Conservation (phyloP, 2,329 filamentous ascomycete species). For the Diaporthe velutina region DNA sequence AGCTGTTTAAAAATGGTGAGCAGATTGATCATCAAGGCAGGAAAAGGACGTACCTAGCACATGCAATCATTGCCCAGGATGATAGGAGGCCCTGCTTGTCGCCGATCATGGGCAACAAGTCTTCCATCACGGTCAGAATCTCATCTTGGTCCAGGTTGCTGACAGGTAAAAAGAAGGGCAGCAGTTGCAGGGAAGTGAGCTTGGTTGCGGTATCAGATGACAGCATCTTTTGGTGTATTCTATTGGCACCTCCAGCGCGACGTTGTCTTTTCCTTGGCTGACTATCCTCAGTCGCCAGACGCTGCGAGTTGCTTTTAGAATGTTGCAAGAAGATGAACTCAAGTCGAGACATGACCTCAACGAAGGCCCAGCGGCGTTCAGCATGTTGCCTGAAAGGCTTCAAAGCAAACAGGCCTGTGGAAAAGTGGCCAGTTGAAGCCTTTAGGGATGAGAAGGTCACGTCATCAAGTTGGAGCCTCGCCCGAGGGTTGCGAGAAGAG, state of each 20-base stretch:
- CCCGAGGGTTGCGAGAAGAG: slow-evolving; percentile 75
- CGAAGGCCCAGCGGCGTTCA: slow-evolving; percentile 71
- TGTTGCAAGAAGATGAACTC: slow-evolving; percentile 60
- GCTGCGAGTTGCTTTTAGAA: slow-evolving; percentile 44
- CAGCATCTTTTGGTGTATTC: slow-evolving; percentile 63
- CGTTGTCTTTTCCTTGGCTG: slow-evolving; percentile 68
- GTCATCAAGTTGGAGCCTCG: slow-evolving; percentile 84
- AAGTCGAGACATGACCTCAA: slow-evolving; percentile 70
- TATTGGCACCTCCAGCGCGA: slow-evolving; percentile 55
- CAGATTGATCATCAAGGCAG: background rate
- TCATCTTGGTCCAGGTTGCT: slow-evolving; percentile 62
- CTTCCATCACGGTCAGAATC: slow-evolving; percentile 67
- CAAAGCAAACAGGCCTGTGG: slow-evolving; percentile 65
- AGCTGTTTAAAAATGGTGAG: slow-evolving; percentile 50
- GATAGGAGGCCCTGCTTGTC: slow-evolving; percentile 77
- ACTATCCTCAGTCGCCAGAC: slow-evolving; percentile 52
- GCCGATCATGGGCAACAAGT: slow-evolving; percentile 69
- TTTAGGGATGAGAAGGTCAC: slow-evolving; percentile 68
- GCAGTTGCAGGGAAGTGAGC: slow-evolving; percentile 67
- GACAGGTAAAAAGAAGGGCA: slow-evolving; percentile 68
- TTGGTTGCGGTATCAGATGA: slow-evolving; percentile 59
- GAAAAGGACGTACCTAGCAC: slow-evolving; percentile 73
- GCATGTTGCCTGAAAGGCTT: slow-evolving; percentile 65
- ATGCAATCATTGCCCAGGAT: slow-evolving; percentile 88
- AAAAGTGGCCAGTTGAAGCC: slow-evolving; percentile 59